Evolutionary conservation across 2,329 filamentous ascomycete genomes (phyloP), one percentile per base, ranked within the genome.

Genomic region (Cercospora janseana): DNA sequence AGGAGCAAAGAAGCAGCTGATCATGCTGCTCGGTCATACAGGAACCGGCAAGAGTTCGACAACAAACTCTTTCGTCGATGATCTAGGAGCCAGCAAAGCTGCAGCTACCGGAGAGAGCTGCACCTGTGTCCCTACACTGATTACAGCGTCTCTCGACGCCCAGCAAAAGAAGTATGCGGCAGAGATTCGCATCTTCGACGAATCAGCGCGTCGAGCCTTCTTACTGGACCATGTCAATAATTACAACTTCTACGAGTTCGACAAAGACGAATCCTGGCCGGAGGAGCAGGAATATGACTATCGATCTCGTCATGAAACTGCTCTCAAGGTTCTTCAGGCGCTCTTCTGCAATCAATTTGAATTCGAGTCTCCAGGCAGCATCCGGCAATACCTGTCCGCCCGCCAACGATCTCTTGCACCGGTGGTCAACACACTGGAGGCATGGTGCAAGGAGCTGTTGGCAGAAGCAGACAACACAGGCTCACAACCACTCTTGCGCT

Each of bases 311-410:
- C n/a, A 34, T 8, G 41, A 49, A 7, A 49, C 51, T 6, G 51
- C 51, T 10, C 2, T 46, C 7, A 54, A 46, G 20, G 27, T 51
- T n/a, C 45, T 54, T 38, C 48, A 43, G 3, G 47, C 51, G 21
- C 45, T 57, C 3, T 57, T 57, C 29, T 49, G 54, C 24, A 26
- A 54, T 38, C 28, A 47, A 23, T 24, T 35, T 10, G 48, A 46
- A 12, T 57, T 57, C 23, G 35, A 43, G 3, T 54, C 51, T 6
- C 51, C 51, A 12, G 34, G 46, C 9, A 35, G 9, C 4, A 37
- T 53, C 16, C 27, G 35, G 23, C 6, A 3, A 9, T 28, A 48
- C 13, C 6, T 52, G 6, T 12, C 9, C 10, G 2, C 6, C n/a
- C 23, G 21, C 12, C 23, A n/a, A 20, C 13, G 27, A 5, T 18